These are phyloP conservation scores for Venturia effusa DNA, from an alignment of 2,329 filamentous ascomycete genomes.

Conservation along the genomic window DNA sequence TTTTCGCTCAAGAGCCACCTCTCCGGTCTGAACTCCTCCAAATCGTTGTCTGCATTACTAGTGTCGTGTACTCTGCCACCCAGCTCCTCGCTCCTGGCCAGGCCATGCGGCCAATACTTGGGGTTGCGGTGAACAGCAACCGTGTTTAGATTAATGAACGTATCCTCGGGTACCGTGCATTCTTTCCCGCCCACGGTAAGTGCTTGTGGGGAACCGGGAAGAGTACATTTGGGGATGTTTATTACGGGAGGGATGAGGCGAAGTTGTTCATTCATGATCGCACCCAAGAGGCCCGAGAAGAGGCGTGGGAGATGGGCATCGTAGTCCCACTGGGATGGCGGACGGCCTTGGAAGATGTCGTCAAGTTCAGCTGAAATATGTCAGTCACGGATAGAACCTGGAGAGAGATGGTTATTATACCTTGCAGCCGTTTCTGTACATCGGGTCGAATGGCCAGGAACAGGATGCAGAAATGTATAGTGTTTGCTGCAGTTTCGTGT, in stretches of 20 bases:
- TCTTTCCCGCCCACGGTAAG: constrained; percentile 49
- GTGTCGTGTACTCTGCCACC: constrained; percentile 23
- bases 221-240: constrained; percentile 57
- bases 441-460: constrained; percentile 55
- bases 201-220: constrained; percentile 36
- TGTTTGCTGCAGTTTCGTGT: constrained; percentile 71
- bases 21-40: constrained; percentile 60
- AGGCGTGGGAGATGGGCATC: constrained; percentile 55
- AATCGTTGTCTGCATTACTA: constrained; percentile 35
- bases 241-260: constrained; percentile 61
- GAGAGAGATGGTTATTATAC: constrained; percentile 53
- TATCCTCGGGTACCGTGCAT: constrained; percentile 46
- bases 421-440: constrained; percentile 55
- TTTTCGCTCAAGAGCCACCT: constrained; percentile 49
- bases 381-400: constrained; percentile 28
- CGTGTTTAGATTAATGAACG: constrained; percentile 45
- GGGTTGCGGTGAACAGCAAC: constrained; percentile 56
- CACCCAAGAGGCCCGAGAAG: constrained; percentile 59
- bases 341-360: constrained; percentile 46
- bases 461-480: constrained; percentile 59
- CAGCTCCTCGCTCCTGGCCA: constrained; percentile 23
- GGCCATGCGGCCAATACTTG: constrained; percentile 51
- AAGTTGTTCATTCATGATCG: constrained; percentile 68
- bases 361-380: constrained; percentile 53
- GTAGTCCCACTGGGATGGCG: constrained; percentile 57